These are phyloP conservation scores for Cyberlindnera amylophila DNA, from an alignment of 805 yeast species.

Conservation along the genomic window DNA sequence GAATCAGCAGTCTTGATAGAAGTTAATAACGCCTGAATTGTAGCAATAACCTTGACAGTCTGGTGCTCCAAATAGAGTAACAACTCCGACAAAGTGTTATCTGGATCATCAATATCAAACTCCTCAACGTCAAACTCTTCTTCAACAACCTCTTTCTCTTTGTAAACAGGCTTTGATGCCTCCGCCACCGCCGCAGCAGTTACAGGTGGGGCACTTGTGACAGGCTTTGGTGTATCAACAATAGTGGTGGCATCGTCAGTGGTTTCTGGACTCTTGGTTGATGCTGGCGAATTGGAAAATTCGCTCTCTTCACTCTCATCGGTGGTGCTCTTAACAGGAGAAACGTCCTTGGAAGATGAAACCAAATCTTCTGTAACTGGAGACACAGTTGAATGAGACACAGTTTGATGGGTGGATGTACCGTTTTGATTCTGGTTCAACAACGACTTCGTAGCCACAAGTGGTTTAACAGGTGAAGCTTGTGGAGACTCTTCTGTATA, in stretches of 20 bases:
- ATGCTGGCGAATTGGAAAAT: neutral
- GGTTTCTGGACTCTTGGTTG: too few relatives aligned
- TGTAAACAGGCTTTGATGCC: neutral
- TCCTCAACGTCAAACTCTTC: constrained; percentile 63
- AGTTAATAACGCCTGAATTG: constrained; percentile 77
- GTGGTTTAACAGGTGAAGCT: neutral
- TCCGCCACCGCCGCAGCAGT: too few relatives aligned
- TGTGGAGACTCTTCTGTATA: too few relatives aligned
- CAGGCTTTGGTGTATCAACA: too few relatives aligned
- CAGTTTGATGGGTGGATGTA: too few relatives aligned
- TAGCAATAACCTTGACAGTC: constrained; percentile 85
- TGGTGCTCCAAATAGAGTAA: constrained; percentile 87
- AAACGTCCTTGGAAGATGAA: neutral
- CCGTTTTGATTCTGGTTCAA: too few relatives aligned
- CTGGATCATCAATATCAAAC: constrained; percentile 82
- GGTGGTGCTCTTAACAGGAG: neutral
- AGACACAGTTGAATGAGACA: too few relatives aligned
- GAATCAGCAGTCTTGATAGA: constrained; percentile 76
- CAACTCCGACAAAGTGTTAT: constrained; percentile 80
- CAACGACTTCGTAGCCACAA: too few relatives aligned
- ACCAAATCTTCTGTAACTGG: too few relatives aligned
- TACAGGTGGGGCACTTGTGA: too few relatives aligned
- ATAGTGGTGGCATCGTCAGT: too few relatives aligned
- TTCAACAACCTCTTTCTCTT: constrained; percentile 4
- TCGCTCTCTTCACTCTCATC: neutral